A percentile compares a stretch with the other conserved stretches of the same genome.
These are phyloP conservation scores for Mycosarcoma mackinlayi DNA, from an alignment of 1,284 basidiomycete genomes.

Conservation along the genomic window DNA sequence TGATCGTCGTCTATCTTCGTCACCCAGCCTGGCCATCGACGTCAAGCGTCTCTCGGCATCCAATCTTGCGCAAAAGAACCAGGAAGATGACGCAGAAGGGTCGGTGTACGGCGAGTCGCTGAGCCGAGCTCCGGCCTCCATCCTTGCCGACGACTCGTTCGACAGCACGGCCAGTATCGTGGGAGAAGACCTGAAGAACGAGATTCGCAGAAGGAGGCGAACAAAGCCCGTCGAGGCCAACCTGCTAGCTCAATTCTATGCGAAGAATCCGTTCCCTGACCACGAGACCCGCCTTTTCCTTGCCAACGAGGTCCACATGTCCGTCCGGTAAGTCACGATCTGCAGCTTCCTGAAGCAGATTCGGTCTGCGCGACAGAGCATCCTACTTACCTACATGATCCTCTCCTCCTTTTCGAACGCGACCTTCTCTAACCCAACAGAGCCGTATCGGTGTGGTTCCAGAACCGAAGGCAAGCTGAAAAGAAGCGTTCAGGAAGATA, in stretches of 20 bases:
- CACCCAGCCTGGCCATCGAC: conserved; percentile 32
- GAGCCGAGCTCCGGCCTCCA: conserved; percentile 19
- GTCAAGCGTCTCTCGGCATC: conserved; percentile 36
- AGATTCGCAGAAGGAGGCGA: conserved; percentile 52
- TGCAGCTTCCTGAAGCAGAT: not conserved
- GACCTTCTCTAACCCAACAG: conserved; percentile 24
- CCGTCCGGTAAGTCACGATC: conserved; percentile 48
- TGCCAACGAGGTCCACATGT: conserved; percentile 58
- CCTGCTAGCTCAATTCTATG: conserved; percentile 55
- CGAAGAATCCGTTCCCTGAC: conserved; percentile 63
- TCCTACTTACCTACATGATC: conserved; percentile 7
- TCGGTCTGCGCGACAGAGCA: not conserved
- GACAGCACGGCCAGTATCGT: conserved; percentile 34
- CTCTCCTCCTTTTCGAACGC: not conserved
- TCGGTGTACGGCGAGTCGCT: conserved; percentile 7
- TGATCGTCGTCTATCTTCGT: conserved; percentile 7
- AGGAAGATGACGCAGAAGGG: conserved; percentile 19
- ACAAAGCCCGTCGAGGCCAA: conserved; percentile 61
- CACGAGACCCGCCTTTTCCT: conserved; percentile 57
- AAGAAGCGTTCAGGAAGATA: conserved; percentile 65
- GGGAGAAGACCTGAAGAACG: conserved; percentile 35
- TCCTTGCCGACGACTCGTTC: conserved; percentile 43
- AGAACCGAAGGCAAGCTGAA: conserved; percentile 65
- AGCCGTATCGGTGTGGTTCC: conserved; percentile 65
- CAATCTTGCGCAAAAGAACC: conserved; percentile 39